Evolutionary conservation across 2,329 filamentous ascomycete species (phyloP), one percentile per base, ranked within the genome.

Genomic region (Aspergillus candidus): DNA sequence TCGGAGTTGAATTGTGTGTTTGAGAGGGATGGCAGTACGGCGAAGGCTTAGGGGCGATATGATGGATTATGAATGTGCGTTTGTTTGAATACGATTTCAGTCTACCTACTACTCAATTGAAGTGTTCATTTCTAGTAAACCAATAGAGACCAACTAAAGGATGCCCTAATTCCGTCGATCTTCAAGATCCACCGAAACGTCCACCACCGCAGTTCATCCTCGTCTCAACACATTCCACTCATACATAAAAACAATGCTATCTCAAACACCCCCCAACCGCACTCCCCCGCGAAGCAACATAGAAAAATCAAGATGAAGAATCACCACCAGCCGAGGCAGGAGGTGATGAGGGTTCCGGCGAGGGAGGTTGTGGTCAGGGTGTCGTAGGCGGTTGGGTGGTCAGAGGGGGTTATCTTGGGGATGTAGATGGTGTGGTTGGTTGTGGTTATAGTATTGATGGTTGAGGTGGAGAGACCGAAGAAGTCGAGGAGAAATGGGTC

Each of bases 241-340:
- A 1, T 22, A 22, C 18, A 22, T 22, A 5, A 7, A 22, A 22
- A 22, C 18, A 2, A 22, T 2, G 2, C 4, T 22, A 22, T 5
- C 18, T 7, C 6, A 3, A 7, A 22, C 3, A 22, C 18, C 18
- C 18, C 18, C 6, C 18, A 22, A 22, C 18, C 18, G 6, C 15
- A 15, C 15, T 15, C 4, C 15, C 15, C 18, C 18, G 6, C 18
- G 18, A 22, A 22, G 18, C 15, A 15, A 15, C 4, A 15, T n/a
- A 17, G n/a, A 31, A 11, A 33, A 11, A 35, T 32, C 30, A 41
- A 27, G n/a, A 17, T 4, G 4, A n/a, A 43, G 15, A 8, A n/a
- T 4, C 15, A 91, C 67, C 94, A 88, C 61, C 94, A 88, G 40
- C 88, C 88, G 7, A 94, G 69, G 60, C 86, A 93, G 47, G 88